A percentile compares a stretch with the other conserved stretches of the same genome.
phyloP scores from a whole-genome alignment of 257 asterid genomes.

The Cruciata laevipes region DNA sequence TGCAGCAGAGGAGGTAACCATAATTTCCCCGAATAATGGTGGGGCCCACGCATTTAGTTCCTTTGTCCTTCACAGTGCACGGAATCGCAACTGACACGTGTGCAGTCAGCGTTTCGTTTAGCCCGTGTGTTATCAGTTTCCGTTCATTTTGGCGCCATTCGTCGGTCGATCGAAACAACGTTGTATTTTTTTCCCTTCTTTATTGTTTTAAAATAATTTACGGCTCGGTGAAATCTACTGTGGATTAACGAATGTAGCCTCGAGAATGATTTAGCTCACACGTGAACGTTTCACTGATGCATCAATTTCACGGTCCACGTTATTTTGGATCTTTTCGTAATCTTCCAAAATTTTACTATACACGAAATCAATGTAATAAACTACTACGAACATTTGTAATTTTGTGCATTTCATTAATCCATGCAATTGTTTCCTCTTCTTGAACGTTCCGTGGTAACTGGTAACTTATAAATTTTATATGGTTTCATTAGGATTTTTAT shows the following conservation, averaged over 20 bases:
- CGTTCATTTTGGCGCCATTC: constrained; percentile 29
- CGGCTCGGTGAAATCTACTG: not conserved
- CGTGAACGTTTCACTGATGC: not conserved
- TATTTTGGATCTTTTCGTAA: constrained; percentile 13
- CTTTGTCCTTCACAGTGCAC: constrained; percentile 8
- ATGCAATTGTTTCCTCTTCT: not conserved
- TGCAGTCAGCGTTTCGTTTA: too few relatives aligned
- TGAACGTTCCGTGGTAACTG: not conserved
- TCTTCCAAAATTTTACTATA: too few relatives aligned
- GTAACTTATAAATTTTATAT: too few relatives aligned
- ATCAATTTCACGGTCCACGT: not conserved
- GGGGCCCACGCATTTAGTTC: constrained; percentile 1
- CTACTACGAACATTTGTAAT: too few relatives aligned
- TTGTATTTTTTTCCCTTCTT: not conserved
- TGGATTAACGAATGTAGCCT: not conserved
- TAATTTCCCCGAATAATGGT: not conserved
- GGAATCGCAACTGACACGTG: constrained; percentile 24
- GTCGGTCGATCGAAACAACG: constrained; percentile 14
- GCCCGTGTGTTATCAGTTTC: constrained; percentile 5
- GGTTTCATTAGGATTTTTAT: too few relatives aligned
- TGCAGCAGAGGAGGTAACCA: not conserved
- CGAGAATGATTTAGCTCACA: constrained; percentile 1
- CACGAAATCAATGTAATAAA: not conserved
- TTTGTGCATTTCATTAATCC: not conserved
- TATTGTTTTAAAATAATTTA: too few relatives aligned